Evolutionary conservation across 805 yeast genomes (phyloP).

Genomic region (Groenewaldozyma salmanticensis): DNA sequence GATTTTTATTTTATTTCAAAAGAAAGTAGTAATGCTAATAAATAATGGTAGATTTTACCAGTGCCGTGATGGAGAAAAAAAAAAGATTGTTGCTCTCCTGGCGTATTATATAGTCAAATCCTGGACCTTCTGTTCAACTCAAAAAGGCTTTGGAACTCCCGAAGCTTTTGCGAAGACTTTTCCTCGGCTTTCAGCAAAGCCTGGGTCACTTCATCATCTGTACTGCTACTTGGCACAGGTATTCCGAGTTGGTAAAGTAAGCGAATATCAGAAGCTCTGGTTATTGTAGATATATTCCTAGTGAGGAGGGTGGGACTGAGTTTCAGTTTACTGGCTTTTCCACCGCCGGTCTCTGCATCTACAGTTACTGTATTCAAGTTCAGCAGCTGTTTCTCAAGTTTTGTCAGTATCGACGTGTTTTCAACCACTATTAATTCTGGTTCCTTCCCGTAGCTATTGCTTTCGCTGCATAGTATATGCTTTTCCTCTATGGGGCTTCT

Average conservation of each 20-base stretch:
- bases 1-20: background rate
- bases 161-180: background rate
- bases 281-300: background rate
- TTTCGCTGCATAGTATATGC: background rate
- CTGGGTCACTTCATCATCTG: background rate
- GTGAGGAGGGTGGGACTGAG: background rate
- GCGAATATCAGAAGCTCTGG: background rate
- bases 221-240: too few relatives aligned
- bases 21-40: too few relatives aligned
- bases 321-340: background rate
- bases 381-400: background rate
- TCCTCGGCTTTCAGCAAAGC: conserved; percentile 1
- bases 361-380: background rate
- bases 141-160: conserved; percentile 5
- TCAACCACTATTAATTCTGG: background rate
- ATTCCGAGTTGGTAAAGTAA: background rate
- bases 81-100: too few relatives aligned
- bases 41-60: too few relatives aligned
- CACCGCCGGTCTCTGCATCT: conserved; percentile 2
- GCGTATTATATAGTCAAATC: too few relatives aligned
- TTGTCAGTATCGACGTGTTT: background rate
- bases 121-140: background rate
- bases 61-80: too few relatives aligned
- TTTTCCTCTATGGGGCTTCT: background rate
- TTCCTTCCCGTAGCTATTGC: background rate